These are phyloP conservation scores for Hypoxylon cercidicola DNA, from an alignment of 495 filamentous ascomycete species.

Conservation along the genomic window DNA sequence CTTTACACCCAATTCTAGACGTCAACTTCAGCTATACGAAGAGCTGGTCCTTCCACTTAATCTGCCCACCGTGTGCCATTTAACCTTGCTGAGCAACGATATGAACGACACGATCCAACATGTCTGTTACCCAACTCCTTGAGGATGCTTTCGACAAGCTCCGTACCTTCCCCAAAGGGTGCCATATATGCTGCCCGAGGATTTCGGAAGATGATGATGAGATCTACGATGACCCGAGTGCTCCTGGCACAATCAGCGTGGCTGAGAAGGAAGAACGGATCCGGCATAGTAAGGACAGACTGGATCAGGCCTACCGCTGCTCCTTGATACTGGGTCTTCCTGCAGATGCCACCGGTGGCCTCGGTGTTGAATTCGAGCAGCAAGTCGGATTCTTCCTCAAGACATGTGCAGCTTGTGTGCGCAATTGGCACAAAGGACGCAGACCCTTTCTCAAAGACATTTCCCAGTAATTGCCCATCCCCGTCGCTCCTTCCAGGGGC, in stretches of 20 bases:
- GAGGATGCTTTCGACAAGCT: constrained; percentile 39
- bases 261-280: constrained; percentile 55
- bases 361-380: constrained; percentile 68
- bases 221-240: constrained; percentile 64
- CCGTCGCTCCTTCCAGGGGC: constrained; percentile 21
- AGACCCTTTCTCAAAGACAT: constrained; percentile 70
- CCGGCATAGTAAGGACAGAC: constrained; percentile 61
- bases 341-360: constrained; percentile 66
- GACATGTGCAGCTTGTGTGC: constrained; percentile 81
- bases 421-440: constrained; percentile 80
- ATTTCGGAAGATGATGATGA: constrained; percentile 55
- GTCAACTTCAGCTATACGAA: neutral
- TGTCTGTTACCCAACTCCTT: constrained; percentile 35
- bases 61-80: neutral
- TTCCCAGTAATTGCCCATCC: constrained; percentile 54
- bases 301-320: constrained; percentile 68
- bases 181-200: constrained; percentile 58
- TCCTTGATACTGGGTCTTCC: constrained; percentile 75
- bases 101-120: constrained; percentile 36
- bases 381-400: constrained; percentile 60
- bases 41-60: neutral
- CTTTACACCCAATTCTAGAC: neutral
- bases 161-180: constrained; percentile 53
- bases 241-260: constrained; percentile 45
- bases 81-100: constrained; percentile 19